phyloP scores from a whole-genome alignment of 371 early-diverging fungal genomes.

The Lichtheimia ramosa region DNA sequence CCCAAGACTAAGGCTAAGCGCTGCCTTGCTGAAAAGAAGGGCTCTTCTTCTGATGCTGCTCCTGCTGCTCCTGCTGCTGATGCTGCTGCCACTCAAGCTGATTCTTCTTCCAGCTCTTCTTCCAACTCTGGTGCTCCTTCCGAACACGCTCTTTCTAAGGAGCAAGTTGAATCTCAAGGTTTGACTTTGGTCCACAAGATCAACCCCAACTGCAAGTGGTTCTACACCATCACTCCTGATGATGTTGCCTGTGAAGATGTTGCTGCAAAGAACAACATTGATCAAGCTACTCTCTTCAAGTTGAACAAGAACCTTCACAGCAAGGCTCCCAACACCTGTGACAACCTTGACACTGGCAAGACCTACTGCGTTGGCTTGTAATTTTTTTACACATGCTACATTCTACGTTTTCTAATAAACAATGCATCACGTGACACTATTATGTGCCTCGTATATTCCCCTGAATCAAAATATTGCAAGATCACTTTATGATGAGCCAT shows the following conservation, averaged over 20 bases:
- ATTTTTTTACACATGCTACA: not conserved
- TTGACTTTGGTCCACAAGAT: constrained; percentile 16
- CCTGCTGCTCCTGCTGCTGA: not conserved
- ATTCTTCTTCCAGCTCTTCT: not conserved
- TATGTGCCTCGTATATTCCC: no score
- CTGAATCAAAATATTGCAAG: no score
- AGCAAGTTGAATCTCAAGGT: constrained; percentile 1
- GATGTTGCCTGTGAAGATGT: constrained; percentile 15
- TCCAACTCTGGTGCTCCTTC: constrained; percentile 3
- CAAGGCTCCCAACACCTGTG: constrained; percentile 20
- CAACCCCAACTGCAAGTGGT: constrained; percentile 18
- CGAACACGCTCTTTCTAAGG: constrained; percentile 1
- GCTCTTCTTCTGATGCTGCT: not conserved
- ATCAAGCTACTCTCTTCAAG: constrained; percentile 11
- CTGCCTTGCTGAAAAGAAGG: constrained; percentile 13
- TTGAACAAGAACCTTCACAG: constrained; percentile 24
- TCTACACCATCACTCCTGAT: constrained; percentile 18
- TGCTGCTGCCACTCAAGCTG: not conserved
- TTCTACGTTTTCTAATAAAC: no score
- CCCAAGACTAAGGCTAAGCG: constrained; percentile 12
- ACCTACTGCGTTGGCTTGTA: constrained; percentile 26
- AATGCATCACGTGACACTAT: no score
- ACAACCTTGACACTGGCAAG: constrained; percentile 32
- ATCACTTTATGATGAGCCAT: no score
- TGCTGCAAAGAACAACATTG: constrained; percentile 17